These are phyloP conservation scores for Ramichloridium luteum DNA, from an alignment of 2,329 filamentous ascomycete genomes.

Conservation along the genomic window DNA sequence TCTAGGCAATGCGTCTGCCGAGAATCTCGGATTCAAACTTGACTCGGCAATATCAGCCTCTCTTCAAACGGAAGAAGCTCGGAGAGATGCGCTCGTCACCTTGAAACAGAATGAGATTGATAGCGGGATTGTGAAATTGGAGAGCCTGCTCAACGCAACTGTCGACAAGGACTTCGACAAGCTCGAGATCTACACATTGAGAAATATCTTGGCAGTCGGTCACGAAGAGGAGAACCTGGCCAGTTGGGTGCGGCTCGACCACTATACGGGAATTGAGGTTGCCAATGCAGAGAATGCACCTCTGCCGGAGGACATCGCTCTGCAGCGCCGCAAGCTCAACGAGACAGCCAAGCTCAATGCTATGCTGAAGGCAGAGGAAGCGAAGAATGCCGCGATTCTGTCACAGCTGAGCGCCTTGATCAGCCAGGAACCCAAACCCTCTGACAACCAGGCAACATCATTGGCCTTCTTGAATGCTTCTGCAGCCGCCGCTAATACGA, in stretches of 20 bases:
- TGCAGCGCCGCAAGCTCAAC: slow-evolving; percentile 60
- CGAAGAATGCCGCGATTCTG: slow-evolving; percentile 61
- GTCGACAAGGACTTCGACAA: slow-evolving; percentile 41
- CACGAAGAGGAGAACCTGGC: slow-evolving; percentile 46
- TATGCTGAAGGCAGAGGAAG: slow-evolving; percentile 56
- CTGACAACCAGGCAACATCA: neutral
- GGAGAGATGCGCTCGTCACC: slow-evolving; percentile 26
- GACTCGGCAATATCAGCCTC: slow-evolving; percentile 7
- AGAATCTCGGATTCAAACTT: slow-evolving; percentile 61
- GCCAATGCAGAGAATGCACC: slow-evolving; percentile 31
- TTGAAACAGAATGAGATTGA: slow-evolving; percentile 52
- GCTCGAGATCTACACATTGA: slow-evolving; percentile 65
- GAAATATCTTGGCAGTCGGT: slow-evolving; percentile 50
- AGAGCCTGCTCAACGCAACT: slow-evolving; percentile 38
- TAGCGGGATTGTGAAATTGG: slow-evolving; percentile 49
- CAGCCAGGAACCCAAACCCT: slow-evolving; percentile 23
- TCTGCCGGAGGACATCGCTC: slow-evolving; percentile 55
- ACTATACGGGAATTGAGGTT: slow-evolving; percentile 55
- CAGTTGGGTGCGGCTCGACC: slow-evolving; percentile 66
- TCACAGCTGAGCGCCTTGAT: slow-evolving; percentile 49
- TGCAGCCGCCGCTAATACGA: slow-evolving; percentile 29
- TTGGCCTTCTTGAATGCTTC: slow-evolving; percentile 47
- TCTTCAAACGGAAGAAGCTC: slow-evolving; percentile 10
- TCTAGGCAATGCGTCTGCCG: slow-evolving; percentile 60
- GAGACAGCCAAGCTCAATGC: slow-evolving; percentile 67